Percentiles rank a stretch among this genome's conserved stretches.
These are phyloP conservation scores for Kingdonia uniflora DNA, from an alignment of 164 flowering plant genomes.

Conservation along the genomic window DNA sequence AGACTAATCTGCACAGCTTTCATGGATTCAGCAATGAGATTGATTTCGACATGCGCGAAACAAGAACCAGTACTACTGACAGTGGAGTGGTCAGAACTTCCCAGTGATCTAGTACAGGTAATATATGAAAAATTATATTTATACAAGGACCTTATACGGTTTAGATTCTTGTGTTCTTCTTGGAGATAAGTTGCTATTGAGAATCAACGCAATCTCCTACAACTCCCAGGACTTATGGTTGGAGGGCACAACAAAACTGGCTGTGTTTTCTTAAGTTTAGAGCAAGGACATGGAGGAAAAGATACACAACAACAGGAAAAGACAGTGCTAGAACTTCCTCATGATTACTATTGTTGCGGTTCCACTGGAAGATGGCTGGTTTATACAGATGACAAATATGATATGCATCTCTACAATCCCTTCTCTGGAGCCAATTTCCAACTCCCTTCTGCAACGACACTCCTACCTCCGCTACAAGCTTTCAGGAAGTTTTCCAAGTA, in stretches of 20 bases:
- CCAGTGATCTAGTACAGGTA: not conserved
- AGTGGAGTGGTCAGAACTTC: not conserved
- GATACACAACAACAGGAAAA: not conserved
- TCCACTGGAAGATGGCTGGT: not conserved
- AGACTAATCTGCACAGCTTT: too few species aligned
- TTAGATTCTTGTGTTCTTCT: not conserved
- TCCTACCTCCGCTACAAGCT: not conserved
- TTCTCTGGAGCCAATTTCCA: not conserved
- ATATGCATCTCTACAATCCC: not conserved
- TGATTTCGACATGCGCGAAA: too few species aligned
- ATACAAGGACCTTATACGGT: not conserved
- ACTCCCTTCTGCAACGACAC: not conserved
- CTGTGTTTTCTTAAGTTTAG: not conserved
- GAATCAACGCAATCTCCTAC: not conserved
- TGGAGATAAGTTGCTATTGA: slow-evolving; percentile 2
- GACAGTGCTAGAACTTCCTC: not conserved
- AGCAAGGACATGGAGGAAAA: not conserved
- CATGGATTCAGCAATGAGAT: too few species aligned
- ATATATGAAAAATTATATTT: not conserved
- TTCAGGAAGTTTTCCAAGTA: not conserved
- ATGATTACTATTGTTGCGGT: not conserved
- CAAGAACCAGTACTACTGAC: not conserved
- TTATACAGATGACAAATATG: not conserved
- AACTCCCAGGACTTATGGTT: not conserved
- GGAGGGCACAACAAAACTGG: not conserved